Percentiles rank a stretch among this genome's conserved stretches.
Conservation (phyloP, 371 early-diverging fungal species). For the Rhizopus arrhizus region DNA sequence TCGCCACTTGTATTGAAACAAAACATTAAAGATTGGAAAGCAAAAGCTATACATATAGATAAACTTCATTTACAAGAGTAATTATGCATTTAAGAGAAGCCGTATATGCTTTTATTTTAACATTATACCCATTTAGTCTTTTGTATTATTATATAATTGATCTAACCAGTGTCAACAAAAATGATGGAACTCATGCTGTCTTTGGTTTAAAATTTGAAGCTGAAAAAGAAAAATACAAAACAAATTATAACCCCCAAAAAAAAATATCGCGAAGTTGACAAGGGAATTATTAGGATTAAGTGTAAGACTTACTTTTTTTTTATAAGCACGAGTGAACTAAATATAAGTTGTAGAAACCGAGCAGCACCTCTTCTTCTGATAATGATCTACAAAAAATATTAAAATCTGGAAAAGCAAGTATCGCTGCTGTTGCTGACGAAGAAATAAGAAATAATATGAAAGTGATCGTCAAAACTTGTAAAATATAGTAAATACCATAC, state of each 20-base stretch:
- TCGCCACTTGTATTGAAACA: no score
- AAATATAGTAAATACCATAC: conserved; percentile 5
- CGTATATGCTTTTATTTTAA: conserved; percentile 1
- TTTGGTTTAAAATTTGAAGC: conserved; percentile 7
- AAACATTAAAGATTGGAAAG: no score
- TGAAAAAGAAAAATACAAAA: conserved; percentile 1
- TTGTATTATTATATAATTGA: conserved; percentile 9
- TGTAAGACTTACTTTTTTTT: conserved; percentile 9
- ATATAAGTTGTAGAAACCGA: conserved; percentile 4
- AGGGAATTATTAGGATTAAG: neutral
- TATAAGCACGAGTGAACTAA: conserved; percentile 1
- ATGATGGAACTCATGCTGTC: conserved; percentile 3
- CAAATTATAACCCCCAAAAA: neutral
- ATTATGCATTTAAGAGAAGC: neutral
- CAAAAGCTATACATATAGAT: conserved; percentile 13
- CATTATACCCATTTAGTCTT: conserved; percentile 6
- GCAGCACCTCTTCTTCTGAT: neutral
- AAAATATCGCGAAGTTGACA: conserved; percentile 1
- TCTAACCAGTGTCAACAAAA: conserved; percentile 6
- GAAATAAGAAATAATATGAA: conserved; percentile 8
- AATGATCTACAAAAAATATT: conserved; percentile 5
- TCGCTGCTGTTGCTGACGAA: no score
- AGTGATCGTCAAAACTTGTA: conserved; percentile 1
- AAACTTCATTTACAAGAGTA: conserved; percentile 17
- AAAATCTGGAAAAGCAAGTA: neutral